Base-by-base conservation (phyloP, 176 grass and related monocot genomes). In the Bothriochloa decipiens region DNA sequence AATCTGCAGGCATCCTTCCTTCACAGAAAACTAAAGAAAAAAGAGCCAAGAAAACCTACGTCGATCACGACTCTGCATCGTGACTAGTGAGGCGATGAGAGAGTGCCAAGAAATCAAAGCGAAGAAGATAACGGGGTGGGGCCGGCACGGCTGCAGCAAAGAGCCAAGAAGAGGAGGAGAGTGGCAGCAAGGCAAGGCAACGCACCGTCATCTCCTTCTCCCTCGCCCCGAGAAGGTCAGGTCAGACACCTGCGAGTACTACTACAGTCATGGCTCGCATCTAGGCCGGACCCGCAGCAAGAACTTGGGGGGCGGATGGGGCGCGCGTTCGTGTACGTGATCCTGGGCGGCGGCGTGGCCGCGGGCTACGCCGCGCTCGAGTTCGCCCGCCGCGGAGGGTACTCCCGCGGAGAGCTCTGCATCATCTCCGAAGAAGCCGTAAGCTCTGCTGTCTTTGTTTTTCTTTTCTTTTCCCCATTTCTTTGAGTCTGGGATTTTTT, bases 381-480 rank as follows among this genome's bases (percentile, higher is more conserved):
- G 89, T 90, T 98, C 91, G 89, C 72, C 69, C 93, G 87, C 81
- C 87, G 85, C 36, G 74, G 75, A 6, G 93, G 82, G 22, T 91
- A 80, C 57, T 74, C 77, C 70, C 39, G 82, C 12, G 91, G 93
- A 85, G 83, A 95, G 42, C 85, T 98, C 68, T 98, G 96, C 87
- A 95, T 98, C 87, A 95, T 98, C 89, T 98, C 96, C 58, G 91
- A 93, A 50, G 96, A 98, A 89, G 16, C 81, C 46, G 96, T 95
- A 74, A 37, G 52, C 13, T 23, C 3, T 1, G 6, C 26, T 29
- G 17, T 4, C 65, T 28, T 33, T 67, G 18, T 53, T 50, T 50
- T 20, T 42, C 15, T 29, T 3, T 39, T 8, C 15, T 69, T 12
- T 80, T 36, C 28, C 5, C 4, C 63, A 46, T 50, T 72, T 37